Conservation (phyloP, 148 eudicot genomes). For the Silene latifolia region DNA sequence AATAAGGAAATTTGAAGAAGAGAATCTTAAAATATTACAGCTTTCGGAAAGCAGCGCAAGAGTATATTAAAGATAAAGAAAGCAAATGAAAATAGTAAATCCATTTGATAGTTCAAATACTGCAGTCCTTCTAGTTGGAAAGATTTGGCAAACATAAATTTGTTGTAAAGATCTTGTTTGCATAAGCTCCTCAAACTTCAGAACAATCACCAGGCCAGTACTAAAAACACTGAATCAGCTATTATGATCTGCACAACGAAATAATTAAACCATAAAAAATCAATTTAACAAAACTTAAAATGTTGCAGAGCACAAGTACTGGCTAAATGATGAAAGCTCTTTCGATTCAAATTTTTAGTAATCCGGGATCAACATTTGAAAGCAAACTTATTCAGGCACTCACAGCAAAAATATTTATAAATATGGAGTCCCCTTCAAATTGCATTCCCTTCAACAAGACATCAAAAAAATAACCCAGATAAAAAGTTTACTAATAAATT, state of each 20-base stretch:
- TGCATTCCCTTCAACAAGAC: neutral
- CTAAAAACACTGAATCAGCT: constrained; percentile 69
- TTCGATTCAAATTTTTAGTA: constrained; percentile 9
- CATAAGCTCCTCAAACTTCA: constrained; percentile 74
- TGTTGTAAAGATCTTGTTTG: constrained; percentile 60
- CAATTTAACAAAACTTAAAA: constrained; percentile 28
- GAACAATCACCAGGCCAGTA: constrained; percentile 84
- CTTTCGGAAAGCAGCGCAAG: constrained; percentile 22
- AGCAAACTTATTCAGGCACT: neutral
- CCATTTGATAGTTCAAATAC: constrained; percentile 40
- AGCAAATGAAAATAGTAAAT: constrained; percentile 29
- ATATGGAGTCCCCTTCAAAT: neutral
- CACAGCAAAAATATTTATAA: neutral
- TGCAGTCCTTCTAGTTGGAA: constrained; percentile 33
- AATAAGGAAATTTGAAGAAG: constrained; percentile 33
- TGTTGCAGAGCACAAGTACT: constrained; percentile 24
- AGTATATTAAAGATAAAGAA: constrained; percentile 9
- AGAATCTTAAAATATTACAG: constrained; percentile 36
- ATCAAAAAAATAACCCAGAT: neutral
- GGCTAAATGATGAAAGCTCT: constrained; percentile 12
- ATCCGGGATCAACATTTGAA: neutral
- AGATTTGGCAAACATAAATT: constrained; percentile 47
- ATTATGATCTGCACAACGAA: constrained; percentile 79
- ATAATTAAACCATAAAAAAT: constrained; percentile 50
- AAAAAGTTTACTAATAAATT: neutral